Percentiles rank a stretch among this genome's conserved stretches.
Conservation (phyloP, 768 basidiomycete genomes). For the Phaeotremella skinneri region DNA sequence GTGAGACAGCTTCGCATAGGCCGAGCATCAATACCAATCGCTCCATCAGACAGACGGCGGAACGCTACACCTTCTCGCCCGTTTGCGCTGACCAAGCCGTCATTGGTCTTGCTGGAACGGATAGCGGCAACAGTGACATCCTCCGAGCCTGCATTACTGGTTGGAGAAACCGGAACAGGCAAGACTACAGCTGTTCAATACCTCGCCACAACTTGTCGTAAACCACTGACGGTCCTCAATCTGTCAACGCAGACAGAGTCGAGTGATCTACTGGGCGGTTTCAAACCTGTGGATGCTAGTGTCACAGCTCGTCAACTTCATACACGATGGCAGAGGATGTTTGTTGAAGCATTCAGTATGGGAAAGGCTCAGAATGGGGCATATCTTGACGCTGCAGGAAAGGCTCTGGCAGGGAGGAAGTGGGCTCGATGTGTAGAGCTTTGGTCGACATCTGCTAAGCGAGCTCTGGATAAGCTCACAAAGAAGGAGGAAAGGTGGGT, state of each 20-base stretch:
- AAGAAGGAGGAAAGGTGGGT: slow-evolving; percentile 29
- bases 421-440: slow-evolving; percentile 81
- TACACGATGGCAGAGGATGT: slow-evolving; percentile 71
- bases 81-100: slow-evolving; percentile 86
- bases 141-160: slow-evolving; percentile 80
- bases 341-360: slow-evolving; percentile 78
- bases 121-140: slow-evolving; percentile 71
- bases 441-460: slow-evolving; percentile 60
- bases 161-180: slow-evolving; percentile 98
- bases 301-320: slow-evolving; percentile 71
- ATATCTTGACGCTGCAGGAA: slow-evolving; percentile 76
- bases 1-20: slow-evolving; percentile 63
- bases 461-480: slow-evolving; percentile 56
- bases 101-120: slow-evolving; percentile 71
- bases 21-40: slow-evolving; percentile 54
- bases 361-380: slow-evolving; percentile 74
- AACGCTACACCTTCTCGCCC: slow-evolving; percentile 52
- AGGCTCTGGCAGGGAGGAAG: slow-evolving; percentile 73
- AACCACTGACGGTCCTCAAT: slow-evolving; percentile 81
- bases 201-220: slow-evolving; percentile 71
- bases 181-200: slow-evolving; percentile 92
- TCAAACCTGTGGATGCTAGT: slow-evolving; percentile 89
- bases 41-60: slow-evolving; percentile 9
- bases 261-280: slow-evolving; percentile 88
- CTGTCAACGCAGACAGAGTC: slow-evolving; percentile 95